Conservation (phyloP, 345 rosid genomes). For the Arabidopsis arenosa region DNA sequence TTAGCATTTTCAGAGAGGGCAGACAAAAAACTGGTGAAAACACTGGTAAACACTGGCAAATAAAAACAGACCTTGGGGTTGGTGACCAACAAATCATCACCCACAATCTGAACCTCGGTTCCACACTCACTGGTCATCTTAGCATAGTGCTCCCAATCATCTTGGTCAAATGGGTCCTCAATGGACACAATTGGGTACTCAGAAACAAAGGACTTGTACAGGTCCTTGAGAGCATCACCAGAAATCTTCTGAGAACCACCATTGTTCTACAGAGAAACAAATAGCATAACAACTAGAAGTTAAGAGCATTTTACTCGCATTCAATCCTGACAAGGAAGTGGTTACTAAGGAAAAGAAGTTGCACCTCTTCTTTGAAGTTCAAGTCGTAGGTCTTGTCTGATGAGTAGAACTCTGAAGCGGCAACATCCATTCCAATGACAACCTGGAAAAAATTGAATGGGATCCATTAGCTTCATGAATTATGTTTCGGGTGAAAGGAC, state of each 20-base stretch:
- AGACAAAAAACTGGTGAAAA: neutral
- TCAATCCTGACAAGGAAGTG: neutral
- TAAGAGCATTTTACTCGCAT: neutral
- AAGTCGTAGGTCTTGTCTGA: constrained; percentile 80
- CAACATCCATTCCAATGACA: constrained; percentile 99
- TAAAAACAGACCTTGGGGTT: constrained; percentile 73
- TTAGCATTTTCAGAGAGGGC: constrained; percentile 10
- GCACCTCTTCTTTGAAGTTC: constrained; percentile 86
- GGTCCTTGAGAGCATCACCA: constrained; percentile 80
- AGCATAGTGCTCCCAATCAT: constrained; percentile 89
- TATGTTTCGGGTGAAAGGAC: neutral
- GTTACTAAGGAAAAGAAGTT: neutral
- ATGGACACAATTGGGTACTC: constrained; percentile 97
- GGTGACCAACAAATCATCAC: constrained; percentile 97
- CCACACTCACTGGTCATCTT: constrained; percentile 88
- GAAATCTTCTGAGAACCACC: constrained; percentile 89
- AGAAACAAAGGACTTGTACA: constrained; percentile 83
- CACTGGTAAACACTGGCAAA: constrained; percentile 9
- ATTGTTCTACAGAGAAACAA: constrained; percentile 60
- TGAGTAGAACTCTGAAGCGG: constrained; percentile 94
- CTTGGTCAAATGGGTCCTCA: constrained; percentile 98
- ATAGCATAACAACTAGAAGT: neutral
- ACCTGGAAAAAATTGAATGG: constrained; percentile 54
- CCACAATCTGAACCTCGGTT: constrained; percentile 80
- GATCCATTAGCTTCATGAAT: neutral